These are phyloP conservation scores for Kodamaea ohmeri DNA, from an alignment of 1,139 yeast genomes.

Conservation along the genomic window DNA sequence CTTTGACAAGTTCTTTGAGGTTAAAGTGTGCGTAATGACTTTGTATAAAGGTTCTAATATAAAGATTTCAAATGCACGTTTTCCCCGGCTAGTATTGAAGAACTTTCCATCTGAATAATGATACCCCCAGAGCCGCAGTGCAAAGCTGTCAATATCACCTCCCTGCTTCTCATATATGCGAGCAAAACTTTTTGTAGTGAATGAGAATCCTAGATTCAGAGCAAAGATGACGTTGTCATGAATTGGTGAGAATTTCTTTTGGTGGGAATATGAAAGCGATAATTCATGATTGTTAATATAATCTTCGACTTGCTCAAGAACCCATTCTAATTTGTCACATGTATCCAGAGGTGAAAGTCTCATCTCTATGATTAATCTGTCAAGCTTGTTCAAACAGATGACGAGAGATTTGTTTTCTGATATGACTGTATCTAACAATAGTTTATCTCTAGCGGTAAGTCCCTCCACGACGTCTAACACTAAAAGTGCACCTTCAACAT, in stretches of 20 bases:
- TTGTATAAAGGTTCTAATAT: constrained; percentile 81
- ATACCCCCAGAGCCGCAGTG: constrained; percentile 75
- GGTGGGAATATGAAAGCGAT: constrained; percentile 25
- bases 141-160: constrained; percentile 42
- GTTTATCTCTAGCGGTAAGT: constrained; percentile 51
- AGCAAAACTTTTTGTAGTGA: constrained; percentile 67
- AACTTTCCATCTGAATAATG: constrained; percentile 56
- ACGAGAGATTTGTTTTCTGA: constrained; percentile 49
- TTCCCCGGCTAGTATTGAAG: constrained; percentile 26
- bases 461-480: constrained; percentile 91
- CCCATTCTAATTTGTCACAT: constrained; percentile 60
- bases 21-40: constrained; percentile 58
- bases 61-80: constrained; percentile 64
- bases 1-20: constrained; percentile 38
- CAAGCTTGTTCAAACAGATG: constrained; percentile 78
- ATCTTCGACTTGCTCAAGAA: constrained; percentile 63
- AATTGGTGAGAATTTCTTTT: constrained; percentile 55
- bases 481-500: constrained; percentile 64
- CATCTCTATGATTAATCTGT: constrained; percentile 74
- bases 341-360: constrained; percentile 73
- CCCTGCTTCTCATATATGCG: constrained; percentile 40
- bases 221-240: constrained; percentile 70
- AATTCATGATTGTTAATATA: constrained; percentile 37
- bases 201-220: constrained; percentile 61
- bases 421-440: constrained; percentile 49